Percentiles rank a stretch among this genome's conserved stretches.
phyloP scores from a whole-genome alignment of 2,329 filamentous ascomycete genomes.

The Lasiodiplodia sp. region DNA sequence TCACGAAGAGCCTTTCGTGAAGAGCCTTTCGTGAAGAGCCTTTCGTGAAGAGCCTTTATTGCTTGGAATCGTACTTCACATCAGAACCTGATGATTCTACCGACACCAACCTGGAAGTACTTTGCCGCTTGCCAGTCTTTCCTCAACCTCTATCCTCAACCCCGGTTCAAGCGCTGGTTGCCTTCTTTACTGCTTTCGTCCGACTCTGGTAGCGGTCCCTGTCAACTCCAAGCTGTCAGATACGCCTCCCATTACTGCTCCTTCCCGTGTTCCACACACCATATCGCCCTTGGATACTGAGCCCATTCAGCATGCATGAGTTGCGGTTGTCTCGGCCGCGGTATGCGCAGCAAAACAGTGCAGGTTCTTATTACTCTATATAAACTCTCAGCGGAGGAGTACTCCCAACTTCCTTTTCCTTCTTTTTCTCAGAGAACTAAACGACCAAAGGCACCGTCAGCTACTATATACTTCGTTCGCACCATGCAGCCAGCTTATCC shows the following conservation, averaged over 20 bases:
- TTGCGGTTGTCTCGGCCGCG: neutral
- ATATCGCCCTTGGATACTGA: neutral
- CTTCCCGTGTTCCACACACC: neutral
- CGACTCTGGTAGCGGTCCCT: too few species aligned
- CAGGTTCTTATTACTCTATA: neutral
- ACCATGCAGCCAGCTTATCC: neutral
- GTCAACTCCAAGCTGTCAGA: too few species aligned
- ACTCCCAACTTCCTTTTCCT: neutral
- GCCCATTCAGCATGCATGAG: too few species aligned
- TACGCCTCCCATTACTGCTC: neutral
- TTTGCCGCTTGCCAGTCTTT: too few species aligned
- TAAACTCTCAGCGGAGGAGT: neutral
- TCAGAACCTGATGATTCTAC: neutral
- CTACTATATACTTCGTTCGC: too few species aligned
- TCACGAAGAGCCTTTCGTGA: neutral
- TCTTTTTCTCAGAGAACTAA: neutral
- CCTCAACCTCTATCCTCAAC: too few species aligned
- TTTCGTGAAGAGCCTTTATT: neutral
- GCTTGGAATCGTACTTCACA: neutral
- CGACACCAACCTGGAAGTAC: neutral
- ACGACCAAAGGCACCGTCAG: too few species aligned
- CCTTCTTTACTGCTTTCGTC: too few species aligned
- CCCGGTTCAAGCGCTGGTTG: too few species aligned
- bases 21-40: neutral
- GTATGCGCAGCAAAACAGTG: neutral